Evolutionary conservation across 306 rosid genomes (phyloP).

Genomic region (Hippophae rhamnoides): DNA sequence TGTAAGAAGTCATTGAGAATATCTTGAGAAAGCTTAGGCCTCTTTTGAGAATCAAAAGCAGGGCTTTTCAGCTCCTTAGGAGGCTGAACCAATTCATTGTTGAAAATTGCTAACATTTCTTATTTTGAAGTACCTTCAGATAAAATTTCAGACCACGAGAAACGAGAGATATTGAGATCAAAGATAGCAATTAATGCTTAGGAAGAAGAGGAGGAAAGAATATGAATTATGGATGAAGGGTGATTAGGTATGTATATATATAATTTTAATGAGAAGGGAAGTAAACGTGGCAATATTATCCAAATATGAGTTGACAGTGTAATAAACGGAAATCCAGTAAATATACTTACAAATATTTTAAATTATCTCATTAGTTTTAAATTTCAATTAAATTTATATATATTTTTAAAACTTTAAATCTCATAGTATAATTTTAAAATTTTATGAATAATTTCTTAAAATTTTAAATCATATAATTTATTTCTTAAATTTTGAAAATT

Average conservation of each 20-base stretch:
- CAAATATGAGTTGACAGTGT: neutral
- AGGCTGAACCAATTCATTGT: conserved; percentile 58
- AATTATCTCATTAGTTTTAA: too few species aligned
- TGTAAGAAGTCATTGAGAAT: conserved; percentile 45
- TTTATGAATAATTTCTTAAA: too few species aligned
- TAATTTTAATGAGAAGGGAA: neutral
- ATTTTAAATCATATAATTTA: too few species aligned
- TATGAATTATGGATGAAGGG: conserved; percentile 13
- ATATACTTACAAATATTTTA: too few species aligned
- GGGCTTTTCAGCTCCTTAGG: conserved; percentile 91
- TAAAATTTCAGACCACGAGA: neutral
- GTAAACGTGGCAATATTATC: conserved; percentile 60
- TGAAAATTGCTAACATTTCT: conserved; percentile 81
- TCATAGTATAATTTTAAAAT: too few species aligned
- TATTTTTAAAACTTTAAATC: too few species aligned
- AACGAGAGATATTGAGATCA: neutral
- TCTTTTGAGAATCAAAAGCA: conserved; percentile 34
- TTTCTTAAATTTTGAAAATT: too few species aligned
- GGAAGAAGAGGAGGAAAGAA: neutral
- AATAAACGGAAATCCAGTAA: too few species aligned
- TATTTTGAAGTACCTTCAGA: neutral
- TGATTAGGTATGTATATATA: conserved; percentile 18
- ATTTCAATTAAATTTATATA: too few species aligned
- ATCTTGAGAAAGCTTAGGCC: conserved; percentile 45
- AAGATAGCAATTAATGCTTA: conserved; percentile 9